phyloP scores from a whole-genome alignment of 305 asterid species.

The Ruellia speciosa region DNA sequence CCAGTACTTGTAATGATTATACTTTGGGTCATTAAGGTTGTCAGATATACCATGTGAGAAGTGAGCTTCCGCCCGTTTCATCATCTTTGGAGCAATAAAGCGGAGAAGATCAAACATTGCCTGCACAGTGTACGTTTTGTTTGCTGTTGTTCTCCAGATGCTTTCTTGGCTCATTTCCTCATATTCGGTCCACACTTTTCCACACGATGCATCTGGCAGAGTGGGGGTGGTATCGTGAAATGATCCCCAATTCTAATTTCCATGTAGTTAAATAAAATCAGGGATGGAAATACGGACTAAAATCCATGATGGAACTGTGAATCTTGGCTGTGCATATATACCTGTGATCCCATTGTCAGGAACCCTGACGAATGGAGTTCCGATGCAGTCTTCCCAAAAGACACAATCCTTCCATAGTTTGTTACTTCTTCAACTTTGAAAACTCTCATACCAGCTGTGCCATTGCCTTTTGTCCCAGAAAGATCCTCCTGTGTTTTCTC shows the following conservation, averaged over 20 bases:
- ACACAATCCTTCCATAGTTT: constrained; percentile 58
- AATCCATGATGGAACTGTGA: no score
- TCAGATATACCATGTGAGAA: constrained; percentile 87
- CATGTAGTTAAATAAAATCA: no score
- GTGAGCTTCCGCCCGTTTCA: constrained; percentile 80
- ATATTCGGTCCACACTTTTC: constrained; percentile 47
- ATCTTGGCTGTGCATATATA: constrained; percentile 9
- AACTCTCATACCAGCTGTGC: no score
- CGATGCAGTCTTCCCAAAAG: constrained; percentile 60
- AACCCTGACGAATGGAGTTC: constrained; percentile 49
- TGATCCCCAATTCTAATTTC: no score
- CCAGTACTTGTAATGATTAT: constrained; percentile 76
- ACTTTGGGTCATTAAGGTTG: constrained; percentile 69
- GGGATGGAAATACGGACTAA: no score
- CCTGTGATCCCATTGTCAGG: constrained; percentile 33
- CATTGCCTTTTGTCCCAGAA: no score
- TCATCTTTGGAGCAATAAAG: constrained; percentile 77
- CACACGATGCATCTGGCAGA: constrained; percentile 32
- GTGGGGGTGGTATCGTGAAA: no score
- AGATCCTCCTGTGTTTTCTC: constrained; percentile 10
- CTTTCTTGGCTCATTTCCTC: constrained; percentile 49
- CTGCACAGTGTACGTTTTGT: constrained; percentile 51
- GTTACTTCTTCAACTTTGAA: no score
- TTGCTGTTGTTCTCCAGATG: constrained; percentile 38
- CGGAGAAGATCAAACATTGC: constrained; percentile 61